phyloP scores from a whole-genome alignment of 2,329 filamentous ascomycete species.

The Hypoxylon sp. region DNA sequence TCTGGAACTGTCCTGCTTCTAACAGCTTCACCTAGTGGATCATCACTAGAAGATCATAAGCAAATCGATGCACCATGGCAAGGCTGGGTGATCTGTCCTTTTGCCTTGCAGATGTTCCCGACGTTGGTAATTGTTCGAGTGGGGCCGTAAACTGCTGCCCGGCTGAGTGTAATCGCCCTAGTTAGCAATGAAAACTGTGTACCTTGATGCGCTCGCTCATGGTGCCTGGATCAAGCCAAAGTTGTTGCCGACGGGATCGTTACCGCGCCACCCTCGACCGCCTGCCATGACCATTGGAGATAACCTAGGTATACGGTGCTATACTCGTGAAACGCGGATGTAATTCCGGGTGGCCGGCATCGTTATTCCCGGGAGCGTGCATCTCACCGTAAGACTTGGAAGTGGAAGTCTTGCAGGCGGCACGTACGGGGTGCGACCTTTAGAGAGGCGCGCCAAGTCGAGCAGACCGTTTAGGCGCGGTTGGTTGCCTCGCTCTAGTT shows the following conservation, averaged over 20 bases:
- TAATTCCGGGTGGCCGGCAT: conserved; percentile 26
- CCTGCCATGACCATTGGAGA: conserved; percentile 1
- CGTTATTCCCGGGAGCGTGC: conserved; percentile 12
- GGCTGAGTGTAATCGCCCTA: conserved; percentile 6
- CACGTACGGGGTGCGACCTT: conserved; percentile 25
- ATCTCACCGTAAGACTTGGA: conserved; percentile 13
- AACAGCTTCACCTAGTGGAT: conserved; percentile 11
- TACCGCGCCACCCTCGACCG: conserved; percentile 9
- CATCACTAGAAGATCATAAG: conserved; percentile 17
- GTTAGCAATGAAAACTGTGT: background rate
- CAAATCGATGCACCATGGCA: conserved; percentile 16
- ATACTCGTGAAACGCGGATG: conserved; percentile 32
- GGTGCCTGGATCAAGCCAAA: conserved; percentile 8
- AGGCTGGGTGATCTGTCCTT: conserved; percentile 27
- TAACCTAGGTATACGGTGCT: conserved; percentile 14
- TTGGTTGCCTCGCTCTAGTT: background rate
- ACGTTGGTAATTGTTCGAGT: conserved; percentile 9
- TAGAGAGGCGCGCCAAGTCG: conserved; percentile 17
- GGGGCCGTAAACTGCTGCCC: conserved; percentile 9
- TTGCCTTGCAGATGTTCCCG: conserved; percentile 10
- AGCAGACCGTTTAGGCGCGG: conserved; percentile 1
- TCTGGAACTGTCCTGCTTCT: conserved; percentile 16
- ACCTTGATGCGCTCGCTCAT: background rate
- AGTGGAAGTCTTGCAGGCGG: conserved; percentile 11
- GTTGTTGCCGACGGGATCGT: conserved; percentile 15